Percentiles rank a stretch among this genome's conserved stretches.
These are phyloP conservation scores for Pyricularia sp. DNA, from an alignment of 2,329 filamentous ascomycete genomes.

Conservation along the genomic window DNA sequence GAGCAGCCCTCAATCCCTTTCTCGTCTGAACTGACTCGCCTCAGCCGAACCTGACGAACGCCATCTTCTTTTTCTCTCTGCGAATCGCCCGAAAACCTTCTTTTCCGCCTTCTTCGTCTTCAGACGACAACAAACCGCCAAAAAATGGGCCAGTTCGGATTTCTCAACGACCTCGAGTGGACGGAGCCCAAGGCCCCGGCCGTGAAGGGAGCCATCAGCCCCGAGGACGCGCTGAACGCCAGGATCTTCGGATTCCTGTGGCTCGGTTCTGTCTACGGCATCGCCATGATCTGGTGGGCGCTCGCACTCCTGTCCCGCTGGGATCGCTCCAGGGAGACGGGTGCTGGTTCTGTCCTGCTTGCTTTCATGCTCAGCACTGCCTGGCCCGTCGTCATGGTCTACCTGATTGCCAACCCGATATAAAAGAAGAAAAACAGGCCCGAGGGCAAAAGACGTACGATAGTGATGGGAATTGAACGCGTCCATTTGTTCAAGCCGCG, in stretches of 20 bases:
- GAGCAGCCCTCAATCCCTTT: background rate
- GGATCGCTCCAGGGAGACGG: constrained; percentile 2
- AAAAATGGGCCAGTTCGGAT: background rate
- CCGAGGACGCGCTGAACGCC: constrained; percentile 2
- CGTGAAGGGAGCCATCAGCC: background rate
- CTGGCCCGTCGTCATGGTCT: constrained; percentile 4
- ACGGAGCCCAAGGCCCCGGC: background rate
- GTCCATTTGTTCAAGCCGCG: background rate
- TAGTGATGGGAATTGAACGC: too few species aligned
- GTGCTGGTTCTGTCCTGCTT: background rate
- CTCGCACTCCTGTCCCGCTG: constrained; percentile 4
- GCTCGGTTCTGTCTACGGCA: constrained; percentile 3
- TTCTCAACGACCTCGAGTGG: constrained; percentile 1
- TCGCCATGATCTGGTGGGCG: constrained; percentile 5
- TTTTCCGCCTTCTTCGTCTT: too few species aligned
- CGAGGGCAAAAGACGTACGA: background rate
- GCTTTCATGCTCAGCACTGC: constrained; percentile 2
- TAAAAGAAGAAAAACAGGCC: background rate
- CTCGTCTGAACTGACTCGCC: background rate
- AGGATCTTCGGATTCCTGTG: constrained; percentile 3
- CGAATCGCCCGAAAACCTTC: background rate
- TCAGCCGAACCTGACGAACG: background rate
- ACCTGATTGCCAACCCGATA: background rate
- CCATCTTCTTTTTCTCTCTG: too few species aligned
- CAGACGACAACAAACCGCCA: background rate